Evolutionary conservation across 2,329 filamentous ascomycete species (phyloP).

Genomic region (Aspergillus carbonarius): DNA sequence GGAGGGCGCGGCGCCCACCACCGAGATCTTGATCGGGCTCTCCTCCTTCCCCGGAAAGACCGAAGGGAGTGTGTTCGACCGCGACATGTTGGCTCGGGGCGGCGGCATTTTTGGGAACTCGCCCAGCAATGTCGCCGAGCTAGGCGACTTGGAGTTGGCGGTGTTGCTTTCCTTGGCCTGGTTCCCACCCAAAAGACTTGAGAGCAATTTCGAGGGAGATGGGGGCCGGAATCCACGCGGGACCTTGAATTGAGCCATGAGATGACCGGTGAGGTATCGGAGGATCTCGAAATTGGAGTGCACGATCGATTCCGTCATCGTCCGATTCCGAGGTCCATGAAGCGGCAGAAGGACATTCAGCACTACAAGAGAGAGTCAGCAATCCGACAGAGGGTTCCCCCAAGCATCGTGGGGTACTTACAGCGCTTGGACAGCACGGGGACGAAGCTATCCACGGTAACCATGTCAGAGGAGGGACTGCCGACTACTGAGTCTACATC

Average conservation of each 20-base stretch:
- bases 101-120: conserved; percentile 47
- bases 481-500: conserved; percentile 67
- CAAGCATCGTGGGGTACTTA: conserved; percentile 45
- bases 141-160: conserved; percentile 35
- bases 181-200: conserved; percentile 70
- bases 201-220: conserved; percentile 90
- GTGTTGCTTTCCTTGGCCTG: conserved; percentile 29
- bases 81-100: conserved; percentile 36
- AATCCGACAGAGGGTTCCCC: background rate
- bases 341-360: conserved; percentile 70
- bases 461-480: conserved; percentile 69
- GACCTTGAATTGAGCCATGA: conserved; percentile 61
- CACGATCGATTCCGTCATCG: conserved; percentile 62
- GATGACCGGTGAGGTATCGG: conserved; percentile 64
- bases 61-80: conserved; percentile 47
- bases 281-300: conserved; percentile 77
- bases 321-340: conserved; percentile 57
- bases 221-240: conserved; percentile 67
- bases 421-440: conserved; percentile 71
- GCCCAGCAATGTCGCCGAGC: conserved; percentile 38
- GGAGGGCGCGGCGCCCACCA: conserved; percentile 54
- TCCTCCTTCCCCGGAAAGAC: conserved; percentile 49
- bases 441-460: conserved; percentile 70
- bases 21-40: conserved; percentile 40
- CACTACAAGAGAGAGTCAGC: conserved; percentile 49